Evolutionary conservation across 805 yeast genomes (phyloP), one percentile per base, ranked within the genome.

Genomic region (Grigorovia humatica): DNA sequence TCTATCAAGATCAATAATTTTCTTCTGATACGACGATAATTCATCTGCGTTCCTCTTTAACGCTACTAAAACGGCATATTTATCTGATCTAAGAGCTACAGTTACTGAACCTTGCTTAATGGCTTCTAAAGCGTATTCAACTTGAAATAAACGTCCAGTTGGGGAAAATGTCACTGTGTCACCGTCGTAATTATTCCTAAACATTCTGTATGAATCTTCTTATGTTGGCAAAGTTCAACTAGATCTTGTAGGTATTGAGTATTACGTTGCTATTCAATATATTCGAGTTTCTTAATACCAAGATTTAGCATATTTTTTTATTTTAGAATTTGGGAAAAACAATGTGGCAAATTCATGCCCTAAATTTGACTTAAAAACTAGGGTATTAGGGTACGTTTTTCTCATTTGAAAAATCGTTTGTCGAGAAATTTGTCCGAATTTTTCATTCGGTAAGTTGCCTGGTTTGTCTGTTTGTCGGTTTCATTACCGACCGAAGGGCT

Each of bases 91-190:
- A 52, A 93, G 74, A 9, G 99, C 99, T 40, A 90, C 96, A 2
- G 97, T 91, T 2, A 97, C 98, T 57, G 95, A 83, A 42, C 99
- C 99, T 73, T 91, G 98, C 68, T 93, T 93, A 69, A 93, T 93
- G 12, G 99, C 98, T 71, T 93, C 99, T 52, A 93, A 73, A 13
- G 99, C 95, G 70, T 93, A 93, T 70, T 93, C 99, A 35, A 93
- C 99, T 72, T 93, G 99, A 75, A 93, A 93, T 54, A 93, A 75
- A 64, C 99, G 84, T 32, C 99, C 99, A 63, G 95, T 98, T 18
- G 99, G 99, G 38, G 98, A 91, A 73, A 88, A 93, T 13, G 99
- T 93, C 53, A 93, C 96, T 47, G 98, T 84, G 70, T 93, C 99
- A 77, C 95, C 95, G 70, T 93, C 99, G 78, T 93, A 93, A 64